These are phyloP conservation scores for Aspergillus glaucus DNA, from an alignment of 2,329 filamentous ascomycete species.

Conservation along the genomic window DNA sequence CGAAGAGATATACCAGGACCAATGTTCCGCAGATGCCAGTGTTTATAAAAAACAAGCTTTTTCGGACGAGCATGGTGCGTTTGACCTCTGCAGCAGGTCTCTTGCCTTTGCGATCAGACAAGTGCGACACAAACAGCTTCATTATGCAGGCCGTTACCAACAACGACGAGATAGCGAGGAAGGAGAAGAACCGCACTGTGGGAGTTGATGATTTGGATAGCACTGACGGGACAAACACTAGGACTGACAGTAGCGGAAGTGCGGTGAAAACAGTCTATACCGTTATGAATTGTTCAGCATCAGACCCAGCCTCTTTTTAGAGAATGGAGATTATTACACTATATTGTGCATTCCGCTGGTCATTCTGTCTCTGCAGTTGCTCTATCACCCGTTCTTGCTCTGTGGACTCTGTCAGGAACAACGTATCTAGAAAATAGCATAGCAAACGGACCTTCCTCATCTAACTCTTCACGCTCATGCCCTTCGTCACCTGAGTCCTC, in stretches of 20 bases:
- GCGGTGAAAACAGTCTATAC: slow-evolving; percentile 29
- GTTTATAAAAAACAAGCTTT: slow-evolving; percentile 23
- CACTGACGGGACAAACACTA: slow-evolving; percentile 27
- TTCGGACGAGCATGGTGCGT: slow-evolving; percentile 12
- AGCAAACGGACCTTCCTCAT: slow-evolving; percentile 60
- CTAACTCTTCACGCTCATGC: slow-evolving; percentile 57
- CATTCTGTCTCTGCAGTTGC: slow-evolving; percentile 29
- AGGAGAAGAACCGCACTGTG: slow-evolving; percentile 20
- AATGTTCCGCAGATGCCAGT: slow-evolving; percentile 24
- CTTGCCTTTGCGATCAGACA: slow-evolving; percentile 24
- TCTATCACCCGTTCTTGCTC: slow-evolving; percentile 39
- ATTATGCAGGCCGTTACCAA: slow-evolving; percentile 34
- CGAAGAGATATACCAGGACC: slow-evolving; percentile 20
- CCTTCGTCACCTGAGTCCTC: slow-evolving; percentile 49
- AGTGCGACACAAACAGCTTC: slow-evolving; percentile 22
- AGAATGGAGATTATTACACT: slow-evolving; percentile 23
- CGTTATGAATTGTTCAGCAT: neutral
- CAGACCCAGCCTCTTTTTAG: neutral
- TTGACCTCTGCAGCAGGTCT: slow-evolving; percentile 18
- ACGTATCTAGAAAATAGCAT: neutral
- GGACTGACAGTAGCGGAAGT: slow-evolving; percentile 27
- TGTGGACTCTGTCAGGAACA: slow-evolving; percentile 9
- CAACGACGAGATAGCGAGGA: slow-evolving; percentile 31
- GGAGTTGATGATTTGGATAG: slow-evolving; percentile 15
- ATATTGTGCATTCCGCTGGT: slow-evolving; percentile 35